Evolutionary conservation across 2,329 filamentous ascomycete species (phyloP), one percentile per base, ranked within the genome.

Genomic region (Trichoderma sp.): DNA sequence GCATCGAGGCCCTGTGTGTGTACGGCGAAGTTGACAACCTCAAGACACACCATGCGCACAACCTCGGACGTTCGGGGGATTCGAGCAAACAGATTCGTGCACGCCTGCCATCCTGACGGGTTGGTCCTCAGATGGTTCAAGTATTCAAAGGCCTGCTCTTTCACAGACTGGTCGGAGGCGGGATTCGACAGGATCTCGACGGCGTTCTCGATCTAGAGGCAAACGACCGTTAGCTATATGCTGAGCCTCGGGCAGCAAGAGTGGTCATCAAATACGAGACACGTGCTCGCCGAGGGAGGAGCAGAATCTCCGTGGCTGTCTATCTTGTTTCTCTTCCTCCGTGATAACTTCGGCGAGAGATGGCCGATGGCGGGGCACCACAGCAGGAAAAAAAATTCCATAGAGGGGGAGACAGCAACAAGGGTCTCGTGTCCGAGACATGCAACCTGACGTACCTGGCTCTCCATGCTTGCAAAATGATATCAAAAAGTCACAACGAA

Each of bases 101-200:
- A 96, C 72, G 92, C 87, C 78, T 96, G 93, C 92, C 94, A 97
- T 78, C 90, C 93, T 73, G 91, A 88, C 55, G 91, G 87, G 74
- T 97, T 90, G 74, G 88, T 82, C 69, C 93, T 88, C 68, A 98
- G 83, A 75, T 93, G 92, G 77, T 87, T 83, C 59, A 91, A 83
- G 77, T 91, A 96, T 63, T 92, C 87, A 76, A 91, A 90, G 70
- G 94, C 93, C 81, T 97, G 93, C 67, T 81, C 79, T 79, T 94
- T 93, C 74, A 96, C 83, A 70, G 82, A 79, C 73, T 86, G 88
- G 78, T 93, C 88, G 72, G 92, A 90, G 72, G 85, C 80, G 66
- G 92, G 91, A 78, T 94, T 89, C 82, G 89, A 95, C 78, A 92
- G 92, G 80, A 98, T 96, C 78, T 95, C 88, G 81, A 98, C 95